These are phyloP conservation scores for Suhomyces xylopsoci DNA, from an alignment of 805 yeast species.

Conservation along the genomic window DNA sequence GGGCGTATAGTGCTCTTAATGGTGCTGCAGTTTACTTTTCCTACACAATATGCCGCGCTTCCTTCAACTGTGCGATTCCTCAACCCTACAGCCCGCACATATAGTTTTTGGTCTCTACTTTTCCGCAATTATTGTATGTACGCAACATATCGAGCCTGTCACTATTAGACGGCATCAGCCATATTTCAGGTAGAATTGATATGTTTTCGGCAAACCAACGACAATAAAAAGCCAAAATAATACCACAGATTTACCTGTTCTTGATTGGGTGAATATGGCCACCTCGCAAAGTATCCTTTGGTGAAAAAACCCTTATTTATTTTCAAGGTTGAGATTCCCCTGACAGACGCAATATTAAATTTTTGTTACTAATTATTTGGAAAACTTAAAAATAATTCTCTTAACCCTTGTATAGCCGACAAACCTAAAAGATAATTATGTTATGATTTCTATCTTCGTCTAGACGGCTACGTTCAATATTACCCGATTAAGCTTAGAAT, in stretches of 20 bases:
- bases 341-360: background rate
- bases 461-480: background rate
- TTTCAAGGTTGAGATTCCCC: background rate
- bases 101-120: background rate
- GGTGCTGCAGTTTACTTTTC: background rate
- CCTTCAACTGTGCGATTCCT: background rate
- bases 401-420: background rate
- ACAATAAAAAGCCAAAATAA: background rate
- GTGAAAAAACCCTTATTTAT: background rate
- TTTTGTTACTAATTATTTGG: background rate
- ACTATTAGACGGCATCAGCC: background rate
- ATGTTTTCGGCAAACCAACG: background rate
- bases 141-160: background rate
- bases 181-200: background rate
- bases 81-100: background rate
- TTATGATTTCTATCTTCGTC: conserved; percentile 2
- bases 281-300: background rate
- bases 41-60: background rate
- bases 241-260: background rate
- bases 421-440: background rate
- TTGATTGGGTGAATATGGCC: background rate
- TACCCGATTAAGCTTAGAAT: background rate
- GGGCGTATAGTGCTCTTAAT: background rate
- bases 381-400: background rate
- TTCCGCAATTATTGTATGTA: background rate